phyloP scores from a whole-genome alignment of 148 eudicot species.

The Fagopyrum esculentum region DNA sequence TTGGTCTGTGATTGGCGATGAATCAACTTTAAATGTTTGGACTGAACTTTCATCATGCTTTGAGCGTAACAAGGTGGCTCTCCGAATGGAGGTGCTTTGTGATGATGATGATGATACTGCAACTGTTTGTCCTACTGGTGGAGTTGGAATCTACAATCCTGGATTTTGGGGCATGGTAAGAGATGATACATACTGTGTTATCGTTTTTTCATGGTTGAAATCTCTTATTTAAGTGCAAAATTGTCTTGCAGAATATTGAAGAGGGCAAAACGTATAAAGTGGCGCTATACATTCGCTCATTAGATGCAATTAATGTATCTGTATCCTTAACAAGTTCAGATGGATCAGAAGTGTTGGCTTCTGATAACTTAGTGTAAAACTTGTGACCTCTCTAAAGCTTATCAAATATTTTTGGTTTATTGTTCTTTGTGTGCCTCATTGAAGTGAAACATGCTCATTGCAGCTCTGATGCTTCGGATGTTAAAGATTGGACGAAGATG shows the following conservation, averaged over 20 bases:
- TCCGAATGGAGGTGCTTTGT: constrained; percentile 80
- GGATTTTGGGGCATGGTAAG: constrained; percentile 99
- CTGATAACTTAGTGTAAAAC: constrained; percentile 54
- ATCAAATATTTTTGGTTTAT: not conserved
- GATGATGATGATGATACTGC: constrained; percentile 42
- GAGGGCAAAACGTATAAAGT: constrained; percentile 79
- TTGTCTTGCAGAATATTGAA: constrained; percentile 64
- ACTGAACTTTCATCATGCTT: constrained; percentile 93
- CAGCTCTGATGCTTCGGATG: constrained; percentile 48
- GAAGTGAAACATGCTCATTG: constrained; percentile 9
- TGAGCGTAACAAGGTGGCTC: constrained; percentile 76
- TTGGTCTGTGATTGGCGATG: constrained; percentile 78
- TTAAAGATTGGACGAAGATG: constrained; percentile 63
- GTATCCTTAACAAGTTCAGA: constrained; percentile 61
- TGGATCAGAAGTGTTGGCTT: constrained; percentile 55
- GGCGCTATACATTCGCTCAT: constrained; percentile 61
- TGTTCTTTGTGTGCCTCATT: not conserved
- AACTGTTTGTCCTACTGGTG: constrained; percentile 63
- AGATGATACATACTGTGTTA: not conserved
- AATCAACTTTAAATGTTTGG: constrained; percentile 41
- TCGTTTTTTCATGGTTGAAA: not conserved
- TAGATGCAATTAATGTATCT: constrained; percentile 43
- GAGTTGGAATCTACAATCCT: constrained; percentile 91
- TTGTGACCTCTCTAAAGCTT: not conserved
- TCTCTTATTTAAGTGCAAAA: not conserved